These are phyloP conservation scores for Tylopilus vinaceipallidus DNA, from an alignment of 768 basidiomycete species.

Conservation along the genomic window DNA sequence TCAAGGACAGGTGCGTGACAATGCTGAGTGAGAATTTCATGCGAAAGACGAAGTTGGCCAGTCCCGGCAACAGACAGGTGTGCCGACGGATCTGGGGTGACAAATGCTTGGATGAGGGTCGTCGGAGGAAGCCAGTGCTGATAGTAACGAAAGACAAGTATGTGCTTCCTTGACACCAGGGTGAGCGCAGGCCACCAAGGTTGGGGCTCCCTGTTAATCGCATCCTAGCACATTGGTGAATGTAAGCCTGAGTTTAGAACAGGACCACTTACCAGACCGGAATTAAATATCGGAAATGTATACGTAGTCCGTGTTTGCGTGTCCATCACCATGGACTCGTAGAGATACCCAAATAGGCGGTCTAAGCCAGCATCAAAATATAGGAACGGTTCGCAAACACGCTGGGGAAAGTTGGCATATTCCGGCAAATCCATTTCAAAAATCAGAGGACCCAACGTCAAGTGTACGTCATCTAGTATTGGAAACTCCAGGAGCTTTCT, in stretches of 20 bases:
- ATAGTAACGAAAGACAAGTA: slow-evolving; percentile 18
- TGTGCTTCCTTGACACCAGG: slow-evolving; percentile 9
- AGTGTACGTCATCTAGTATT: slow-evolving; percentile 10
- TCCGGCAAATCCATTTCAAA: slow-evolving; percentile 20
- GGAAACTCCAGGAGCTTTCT: slow-evolving; percentile 25
- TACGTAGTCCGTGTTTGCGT: slow-evolving; percentile 16
- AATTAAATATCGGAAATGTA: slow-evolving; percentile 16
- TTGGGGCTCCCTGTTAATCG: neutral
- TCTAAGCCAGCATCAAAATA: slow-evolving; percentile 19
- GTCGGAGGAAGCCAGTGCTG: neutral
- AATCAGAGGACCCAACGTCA: slow-evolving; percentile 11
- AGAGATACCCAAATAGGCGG: slow-evolving; percentile 5
- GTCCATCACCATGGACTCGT: slow-evolving; percentile 17
- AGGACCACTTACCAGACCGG: slow-evolving; percentile 11
- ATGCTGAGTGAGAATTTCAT: slow-evolving; percentile 12
- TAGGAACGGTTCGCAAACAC: slow-evolving; percentile 12
- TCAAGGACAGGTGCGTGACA: slow-evolving; percentile 5
- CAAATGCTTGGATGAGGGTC: slow-evolving; percentile 21
- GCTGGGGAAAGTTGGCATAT: slow-evolving; percentile 17
- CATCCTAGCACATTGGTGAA: slow-evolving; percentile 8
- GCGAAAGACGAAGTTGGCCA: slow-evolving; percentile 17
- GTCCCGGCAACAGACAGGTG: neutral
- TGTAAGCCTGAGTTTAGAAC: neutral
- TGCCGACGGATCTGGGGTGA: slow-evolving; percentile 2
- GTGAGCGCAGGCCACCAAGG: slow-evolving; percentile 13